Percentiles rank a stretch among this genome's conserved stretches.
These are phyloP conservation scores for Aspergillus sp. DNA, from an alignment of 2,329 filamentous ascomycete species.

Conservation along the genomic window DNA sequence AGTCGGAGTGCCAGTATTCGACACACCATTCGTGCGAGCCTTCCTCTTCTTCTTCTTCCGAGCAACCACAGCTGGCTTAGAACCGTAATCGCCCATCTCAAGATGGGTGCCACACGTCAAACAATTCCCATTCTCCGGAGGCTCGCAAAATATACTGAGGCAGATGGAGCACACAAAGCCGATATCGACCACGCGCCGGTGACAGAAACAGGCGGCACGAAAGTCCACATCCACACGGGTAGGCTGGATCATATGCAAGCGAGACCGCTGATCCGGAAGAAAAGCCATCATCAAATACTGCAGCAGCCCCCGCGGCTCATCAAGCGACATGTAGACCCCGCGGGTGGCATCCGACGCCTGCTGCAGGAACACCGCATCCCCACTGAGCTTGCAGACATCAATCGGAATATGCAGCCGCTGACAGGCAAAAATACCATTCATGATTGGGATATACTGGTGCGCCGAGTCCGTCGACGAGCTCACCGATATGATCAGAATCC, in stretches of 20 bases:
- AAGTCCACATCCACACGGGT: constrained; percentile 87
- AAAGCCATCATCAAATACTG: constrained; percentile 95
- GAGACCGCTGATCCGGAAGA: constrained; percentile 58
- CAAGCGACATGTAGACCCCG: constrained; percentile 59
- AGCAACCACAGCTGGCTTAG: constrained; percentile 65
- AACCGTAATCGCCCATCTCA: constrained; percentile 64
- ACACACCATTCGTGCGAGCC: constrained; percentile 38
- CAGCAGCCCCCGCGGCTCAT: constrained; percentile 59
- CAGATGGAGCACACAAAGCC: constrained; percentile 96
- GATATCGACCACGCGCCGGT: constrained; percentile 78
- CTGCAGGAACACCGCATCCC: constrained; percentile 83
- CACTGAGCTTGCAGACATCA: constrained; percentile 79
- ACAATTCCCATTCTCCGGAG: constrained; percentile 57
- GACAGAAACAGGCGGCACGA: constrained; percentile 95
- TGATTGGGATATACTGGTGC: constrained; percentile 90
- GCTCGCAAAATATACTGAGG: constrained; percentile 79
- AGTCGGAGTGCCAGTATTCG: constrained; percentile 51
- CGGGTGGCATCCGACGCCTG: constrained; percentile 71
- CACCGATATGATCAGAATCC: constrained; percentile 83
- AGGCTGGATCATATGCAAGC: constrained; percentile 62
- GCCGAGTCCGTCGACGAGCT: constrained; percentile 81
- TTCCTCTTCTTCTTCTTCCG: constrained; percentile 70
- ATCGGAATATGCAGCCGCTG: constrained; percentile 81
- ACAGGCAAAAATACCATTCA: constrained; percentile 96
- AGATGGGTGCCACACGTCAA: constrained; percentile 75